Conservation (phyloP, 768 basidiomycete genomes). For the Termitomyces sp. region DNA sequence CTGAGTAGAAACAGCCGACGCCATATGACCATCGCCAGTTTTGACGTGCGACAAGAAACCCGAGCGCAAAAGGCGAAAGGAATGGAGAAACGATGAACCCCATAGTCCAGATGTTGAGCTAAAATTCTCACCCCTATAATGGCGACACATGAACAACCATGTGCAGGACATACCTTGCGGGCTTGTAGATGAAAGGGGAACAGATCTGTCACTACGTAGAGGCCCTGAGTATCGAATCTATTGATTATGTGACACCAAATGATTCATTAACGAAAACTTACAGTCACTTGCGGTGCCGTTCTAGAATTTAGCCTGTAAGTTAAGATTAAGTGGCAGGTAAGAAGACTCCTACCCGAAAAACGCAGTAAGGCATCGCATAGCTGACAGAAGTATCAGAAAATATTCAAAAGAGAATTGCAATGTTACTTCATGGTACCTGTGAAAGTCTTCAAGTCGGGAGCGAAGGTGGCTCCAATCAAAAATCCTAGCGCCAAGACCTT, state of each 20-base stretch:
- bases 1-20: conserved; percentile 54
- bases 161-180: conserved; percentile 31
- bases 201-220: conserved; percentile 47
- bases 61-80: conserved; percentile 60
- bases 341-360: conserved; percentile 21
- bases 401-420: neutral
- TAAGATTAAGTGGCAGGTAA: neutral
- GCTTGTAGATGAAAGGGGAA: conserved; percentile 58
- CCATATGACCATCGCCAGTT: conserved; percentile 66
- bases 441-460: conserved; percentile 43
- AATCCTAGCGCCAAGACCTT: conserved; percentile 46
- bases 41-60: conserved; percentile 57
- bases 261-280: conserved; percentile 4
- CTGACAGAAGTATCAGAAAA: conserved; percentile 9
- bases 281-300: conserved; percentile 50
- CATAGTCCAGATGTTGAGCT: conserved; percentile 72
- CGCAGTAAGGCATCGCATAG: conserved; percentile 28
- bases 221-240: conserved; percentile 23
- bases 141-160: neutral
- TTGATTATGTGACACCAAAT: neutral
- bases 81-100: conserved; percentile 65
- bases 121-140: neutral
- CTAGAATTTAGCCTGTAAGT: conserved; percentile 4
- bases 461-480: conserved; percentile 46
- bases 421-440: conserved; percentile 14